Conservation (phyloP, 2,329 filamentous ascomycete genomes). For the Verticillium zaregamsianum region DNA sequence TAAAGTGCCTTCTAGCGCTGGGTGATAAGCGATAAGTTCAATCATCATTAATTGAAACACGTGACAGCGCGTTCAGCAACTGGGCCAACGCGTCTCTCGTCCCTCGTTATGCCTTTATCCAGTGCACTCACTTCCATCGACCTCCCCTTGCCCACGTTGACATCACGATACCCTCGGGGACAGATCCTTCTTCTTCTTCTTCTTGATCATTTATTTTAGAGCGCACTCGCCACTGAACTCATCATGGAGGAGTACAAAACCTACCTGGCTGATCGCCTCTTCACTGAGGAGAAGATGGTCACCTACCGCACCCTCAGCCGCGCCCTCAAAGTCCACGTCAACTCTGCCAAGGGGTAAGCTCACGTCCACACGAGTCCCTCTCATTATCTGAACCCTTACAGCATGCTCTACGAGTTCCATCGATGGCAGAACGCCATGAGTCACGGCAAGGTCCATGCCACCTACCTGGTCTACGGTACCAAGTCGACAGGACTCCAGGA, state of each 20-base stretch:
- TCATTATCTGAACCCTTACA: conserved; percentile 52
- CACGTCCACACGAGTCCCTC: neutral
- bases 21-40: neutral
- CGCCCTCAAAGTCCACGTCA: conserved; percentile 77
- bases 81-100: neutral
- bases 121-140: neutral
- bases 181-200: neutral
- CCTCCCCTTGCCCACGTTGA: neutral
- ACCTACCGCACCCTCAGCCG: conserved; percentile 85
- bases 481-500: conserved; percentile 41
- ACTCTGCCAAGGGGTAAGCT: conserved; percentile 80
- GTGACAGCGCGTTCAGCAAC: conserved; percentile 27
- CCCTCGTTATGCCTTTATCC: neutral
- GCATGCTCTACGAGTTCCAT: conserved; percentile 86
- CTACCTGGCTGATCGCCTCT: conserved; percentile 70
- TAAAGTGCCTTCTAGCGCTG: conserved; percentile 1
- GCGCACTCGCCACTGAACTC: too few species aligned
- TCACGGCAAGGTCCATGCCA: conserved; percentile 75
- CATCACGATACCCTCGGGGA: neutral
- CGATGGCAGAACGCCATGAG: conserved; percentile 71
- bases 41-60: conserved; percentile 16
- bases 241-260: conserved; percentile 61
- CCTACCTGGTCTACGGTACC: conserved; percentile 79
- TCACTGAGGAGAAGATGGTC: conserved; percentile 72
- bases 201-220: neutral